These are phyloP conservation scores for Nissolia schottii DNA, from an alignment of 306 rosid genomes.

Conservation along the genomic window DNA sequence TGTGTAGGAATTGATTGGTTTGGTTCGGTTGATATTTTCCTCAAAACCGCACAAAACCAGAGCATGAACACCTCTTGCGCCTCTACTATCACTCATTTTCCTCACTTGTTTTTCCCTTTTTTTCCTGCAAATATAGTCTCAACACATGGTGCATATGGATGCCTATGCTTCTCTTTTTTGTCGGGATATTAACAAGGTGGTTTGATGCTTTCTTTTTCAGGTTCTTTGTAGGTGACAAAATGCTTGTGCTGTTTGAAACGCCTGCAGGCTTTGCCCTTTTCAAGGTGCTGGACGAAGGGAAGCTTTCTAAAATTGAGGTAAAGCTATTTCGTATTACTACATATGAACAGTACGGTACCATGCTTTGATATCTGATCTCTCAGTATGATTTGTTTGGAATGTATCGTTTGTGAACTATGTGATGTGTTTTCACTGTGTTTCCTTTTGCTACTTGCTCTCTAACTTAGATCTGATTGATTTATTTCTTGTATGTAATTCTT, in stretches of 20 bases:
- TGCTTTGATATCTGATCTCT: neutral
- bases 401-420: neutral
- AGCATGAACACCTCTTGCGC: too few species aligned
- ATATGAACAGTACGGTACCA: neutral
- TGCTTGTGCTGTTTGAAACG: conserved; percentile 73
- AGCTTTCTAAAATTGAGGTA: conserved; percentile 76
- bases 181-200: too few species aligned
- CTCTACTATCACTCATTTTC: neutral
- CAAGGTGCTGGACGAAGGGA: conserved; percentile 75
- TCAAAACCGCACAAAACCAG: too few species aligned
- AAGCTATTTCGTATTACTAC: too few species aligned
- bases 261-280: conserved; percentile 81
- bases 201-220: too few species aligned
- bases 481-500: neutral
- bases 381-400: too few species aligned
- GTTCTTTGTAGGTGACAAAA: conserved; percentile 29
- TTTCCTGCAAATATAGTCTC: too few species aligned
- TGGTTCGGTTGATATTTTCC: too few species aligned
- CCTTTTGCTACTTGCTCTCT: neutral
- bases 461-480: neutral
- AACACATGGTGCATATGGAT: too few species aligned
- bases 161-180: neutral
- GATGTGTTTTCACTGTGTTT: neutral
- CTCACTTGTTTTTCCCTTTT: too few species aligned
- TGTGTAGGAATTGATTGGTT: too few species aligned